These are phyloP conservation scores for Cladochytrium replicatum DNA, from an alignment of 192 early-diverging fungal genomes.

Conservation along the genomic window DNA sequence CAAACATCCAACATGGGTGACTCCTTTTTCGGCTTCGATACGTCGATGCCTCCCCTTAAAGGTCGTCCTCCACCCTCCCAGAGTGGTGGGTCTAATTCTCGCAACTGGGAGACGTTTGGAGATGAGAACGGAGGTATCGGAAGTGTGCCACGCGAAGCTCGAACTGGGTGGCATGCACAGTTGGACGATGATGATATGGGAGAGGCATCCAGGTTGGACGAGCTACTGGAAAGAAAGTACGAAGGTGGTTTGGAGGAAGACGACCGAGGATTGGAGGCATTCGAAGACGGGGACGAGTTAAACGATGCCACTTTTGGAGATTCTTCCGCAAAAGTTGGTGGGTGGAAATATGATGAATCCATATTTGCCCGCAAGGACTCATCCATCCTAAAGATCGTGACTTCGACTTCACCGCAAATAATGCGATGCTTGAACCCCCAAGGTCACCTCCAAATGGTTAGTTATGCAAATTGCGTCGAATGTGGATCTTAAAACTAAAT, in stretches of 20 bases:
- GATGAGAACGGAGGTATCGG: conserved; percentile 9
- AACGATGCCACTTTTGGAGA: conserved; percentile 46
- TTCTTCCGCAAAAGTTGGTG: conserved; percentile 1
- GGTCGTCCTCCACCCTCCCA: too few relatives aligned
- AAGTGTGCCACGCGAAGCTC: too few relatives aligned
- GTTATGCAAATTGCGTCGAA: too few relatives aligned
- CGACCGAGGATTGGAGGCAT: conserved; percentile 12
- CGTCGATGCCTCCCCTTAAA: conserved; percentile 10
- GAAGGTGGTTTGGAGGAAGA: conserved; percentile 14
- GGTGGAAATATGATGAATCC: not conserved
- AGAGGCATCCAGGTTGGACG: conserved; percentile 25
- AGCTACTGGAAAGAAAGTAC: conserved; percentile 31
- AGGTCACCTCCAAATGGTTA: not conserved
- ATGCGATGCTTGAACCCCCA: conserved; percentile 1
- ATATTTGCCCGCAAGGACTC: too few relatives aligned
- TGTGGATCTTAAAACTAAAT: too few relatives aligned
- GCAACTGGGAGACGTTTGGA: conserved; percentile 3
- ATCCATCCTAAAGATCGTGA: conserved; percentile 24
- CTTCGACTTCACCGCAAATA: conserved; percentile 38
- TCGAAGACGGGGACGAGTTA: conserved; percentile 29
- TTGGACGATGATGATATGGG: conserved; percentile 5
- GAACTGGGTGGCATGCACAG: too few relatives aligned
- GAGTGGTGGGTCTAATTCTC: not conserved
- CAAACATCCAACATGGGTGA: too few relatives aligned
- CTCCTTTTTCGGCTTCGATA: conserved; percentile 37